A percentile compares a stretch with the other conserved stretches of the same genome.
Evolutionary conservation across 768 basidiomycete genomes (phyloP).

Genomic region (Boletus reticuloceps): DNA sequence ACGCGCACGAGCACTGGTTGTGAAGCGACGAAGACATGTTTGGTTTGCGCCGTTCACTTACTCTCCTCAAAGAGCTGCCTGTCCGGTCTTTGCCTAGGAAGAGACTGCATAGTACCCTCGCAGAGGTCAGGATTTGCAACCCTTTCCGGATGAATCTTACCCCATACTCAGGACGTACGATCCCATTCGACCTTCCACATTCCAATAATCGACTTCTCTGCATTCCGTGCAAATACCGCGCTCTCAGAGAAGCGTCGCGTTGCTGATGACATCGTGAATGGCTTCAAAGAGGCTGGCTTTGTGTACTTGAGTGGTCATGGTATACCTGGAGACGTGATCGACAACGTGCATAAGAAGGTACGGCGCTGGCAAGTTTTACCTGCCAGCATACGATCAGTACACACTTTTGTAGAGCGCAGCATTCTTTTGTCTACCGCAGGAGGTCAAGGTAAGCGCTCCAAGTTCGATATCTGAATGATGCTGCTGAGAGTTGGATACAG

Average conservation of each 20-base stretch:
- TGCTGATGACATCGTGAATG: constrained; percentile 67
- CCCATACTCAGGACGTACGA: constrained; percentile 29
- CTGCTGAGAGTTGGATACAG: constrained; percentile 31
- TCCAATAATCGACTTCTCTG: constrained; percentile 77
- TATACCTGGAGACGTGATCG: constrained; percentile 54
- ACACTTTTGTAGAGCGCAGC: constrained; percentile 55
- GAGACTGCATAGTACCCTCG: constrained; percentile 21
- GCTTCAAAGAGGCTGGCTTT: constrained; percentile 80
- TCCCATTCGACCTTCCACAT: constrained; percentile 52
- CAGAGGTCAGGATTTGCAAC: constrained; percentile 17
- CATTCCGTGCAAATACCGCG: constrained; percentile 53
- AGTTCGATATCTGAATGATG: neutral
- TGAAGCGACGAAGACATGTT: constrained; percentile 3
- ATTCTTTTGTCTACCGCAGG: constrained; percentile 67
- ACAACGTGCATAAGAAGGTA: constrained; percentile 66
- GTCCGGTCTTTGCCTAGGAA: constrained; percentile 3
- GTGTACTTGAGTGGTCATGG: constrained; percentile 77
- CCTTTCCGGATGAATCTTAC: constrained; percentile 1
- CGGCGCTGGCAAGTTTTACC: constrained; percentile 6
- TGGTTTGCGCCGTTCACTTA: constrained; percentile 12
- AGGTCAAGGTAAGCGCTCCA: constrained; percentile 48
- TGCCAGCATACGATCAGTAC: neutral
- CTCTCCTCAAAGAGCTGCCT: constrained; percentile 2
- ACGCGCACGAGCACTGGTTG: too few relatives aligned
- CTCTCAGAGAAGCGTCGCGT: constrained; percentile 55